phyloP scores from a whole-genome alignment of 306 rosid species.

The Inga oerstediana region DNA sequence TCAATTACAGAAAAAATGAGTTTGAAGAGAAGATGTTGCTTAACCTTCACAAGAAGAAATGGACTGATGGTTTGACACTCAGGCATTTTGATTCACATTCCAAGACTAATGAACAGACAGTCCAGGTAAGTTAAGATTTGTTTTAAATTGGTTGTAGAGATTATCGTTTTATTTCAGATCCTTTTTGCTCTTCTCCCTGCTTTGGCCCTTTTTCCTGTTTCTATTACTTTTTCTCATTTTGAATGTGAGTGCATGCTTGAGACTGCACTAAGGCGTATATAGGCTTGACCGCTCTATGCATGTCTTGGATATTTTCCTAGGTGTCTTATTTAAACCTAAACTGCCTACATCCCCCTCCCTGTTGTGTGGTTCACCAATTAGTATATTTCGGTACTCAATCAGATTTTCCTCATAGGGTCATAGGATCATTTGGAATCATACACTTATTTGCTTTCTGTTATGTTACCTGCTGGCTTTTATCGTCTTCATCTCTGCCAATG shows the following conservation, averaged over 20 bases:
- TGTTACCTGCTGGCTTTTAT: slow-evolving; percentile 4
- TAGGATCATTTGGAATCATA: background rate
- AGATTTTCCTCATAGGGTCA: background rate
- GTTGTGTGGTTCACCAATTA: background rate
- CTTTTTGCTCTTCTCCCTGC: background rate
- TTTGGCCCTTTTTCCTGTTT: background rate
- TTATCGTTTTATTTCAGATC: background rate
- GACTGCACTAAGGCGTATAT: background rate
- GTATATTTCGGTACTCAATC: background rate
- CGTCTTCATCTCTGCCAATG: background rate
- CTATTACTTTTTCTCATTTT: background rate
- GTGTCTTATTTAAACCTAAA: background rate
- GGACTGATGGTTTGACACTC: slow-evolving; percentile 93
- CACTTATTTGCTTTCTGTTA: background rate
- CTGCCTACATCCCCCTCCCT: background rate
- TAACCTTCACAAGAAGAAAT: slow-evolving; percentile 95
- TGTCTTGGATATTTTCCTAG: slow-evolving; percentile 1
- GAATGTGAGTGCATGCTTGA: background rate
- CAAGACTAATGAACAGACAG: slow-evolving; percentile 92
- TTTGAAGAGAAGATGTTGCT: slow-evolving; percentile 94
- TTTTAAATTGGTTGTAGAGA: background rate
- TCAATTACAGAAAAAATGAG: slow-evolving; percentile 91
- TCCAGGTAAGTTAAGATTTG: slow-evolving; percentile 59
- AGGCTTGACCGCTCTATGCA: background rate
- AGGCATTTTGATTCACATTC: slow-evolving; percentile 83